phyloP scores from a whole-genome alignment of 768 basidiomycete species.

The Termitomyces sp. region DNA sequence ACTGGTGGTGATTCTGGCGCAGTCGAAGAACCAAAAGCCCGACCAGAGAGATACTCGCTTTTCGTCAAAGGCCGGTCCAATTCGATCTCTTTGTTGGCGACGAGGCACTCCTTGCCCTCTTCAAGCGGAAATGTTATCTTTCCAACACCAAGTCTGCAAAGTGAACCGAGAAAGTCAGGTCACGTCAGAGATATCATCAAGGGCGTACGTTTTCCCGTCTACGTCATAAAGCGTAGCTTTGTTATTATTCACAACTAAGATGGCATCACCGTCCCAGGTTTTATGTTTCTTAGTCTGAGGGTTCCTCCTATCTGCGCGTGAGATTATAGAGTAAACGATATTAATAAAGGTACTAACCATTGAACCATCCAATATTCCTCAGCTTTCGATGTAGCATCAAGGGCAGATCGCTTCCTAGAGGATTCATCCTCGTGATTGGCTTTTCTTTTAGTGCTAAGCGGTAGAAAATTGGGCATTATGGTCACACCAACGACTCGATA shows the following conservation, averaged over 20 bases:
- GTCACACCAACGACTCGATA: neutral
- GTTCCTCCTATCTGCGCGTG: conserved; percentile 41
- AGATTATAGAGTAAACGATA: neutral
- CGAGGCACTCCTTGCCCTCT: conserved; percentile 28
- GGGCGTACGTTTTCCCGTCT: conserved; percentile 60
- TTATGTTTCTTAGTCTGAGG: conserved; percentile 80
- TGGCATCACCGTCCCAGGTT: conserved; percentile 83
- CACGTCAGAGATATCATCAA: neutral
- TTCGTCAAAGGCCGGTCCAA: conserved; percentile 52
- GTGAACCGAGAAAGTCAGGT: neutral
- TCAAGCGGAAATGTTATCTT: conserved; percentile 34
- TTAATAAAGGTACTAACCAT: conserved; percentile 40
- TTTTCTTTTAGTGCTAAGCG: conserved; percentile 29
- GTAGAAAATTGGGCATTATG: conserved; percentile 28
- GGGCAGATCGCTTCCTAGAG: conserved; percentile 25
- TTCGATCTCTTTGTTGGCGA: conserved; percentile 58
- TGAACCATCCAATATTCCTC: conserved; percentile 69
- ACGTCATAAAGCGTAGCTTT: conserved; percentile 51
- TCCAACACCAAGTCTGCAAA: conserved; percentile 46
- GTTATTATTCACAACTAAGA: conserved; percentile 44
- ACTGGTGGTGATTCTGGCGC: neutral
- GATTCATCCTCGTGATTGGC: conserved; percentile 21
- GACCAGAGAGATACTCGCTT: conserved; percentile 56
- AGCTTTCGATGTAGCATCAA: conserved; percentile 9
- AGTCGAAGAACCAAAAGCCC: conserved; percentile 42